Percentiles rank a stretch among this genome's conserved stretches.
Conservation (phyloP, 106 monocot species). For the Ottelia alismoides region DNA sequence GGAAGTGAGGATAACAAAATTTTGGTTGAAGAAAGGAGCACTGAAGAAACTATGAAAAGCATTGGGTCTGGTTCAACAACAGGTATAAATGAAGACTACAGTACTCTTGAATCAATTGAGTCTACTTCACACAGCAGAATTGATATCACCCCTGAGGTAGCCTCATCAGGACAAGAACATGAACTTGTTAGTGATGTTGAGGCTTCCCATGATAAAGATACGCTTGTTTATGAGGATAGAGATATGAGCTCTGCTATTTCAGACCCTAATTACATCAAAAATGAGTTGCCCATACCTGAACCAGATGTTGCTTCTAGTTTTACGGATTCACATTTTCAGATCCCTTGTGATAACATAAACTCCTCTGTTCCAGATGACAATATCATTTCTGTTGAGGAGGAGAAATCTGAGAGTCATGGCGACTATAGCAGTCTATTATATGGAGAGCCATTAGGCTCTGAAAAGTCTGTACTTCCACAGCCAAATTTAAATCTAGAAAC, state of each 20-base stretch:
- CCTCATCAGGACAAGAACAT: conserved; percentile 3
- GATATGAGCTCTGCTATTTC: not conserved
- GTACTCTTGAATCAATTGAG: conserved; percentile 22
- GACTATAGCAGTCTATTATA: not conserved
- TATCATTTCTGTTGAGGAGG: not conserved
- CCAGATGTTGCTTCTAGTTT: not conserved
- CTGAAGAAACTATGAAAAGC: conserved; percentile 1
- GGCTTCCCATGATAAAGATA: not conserved
- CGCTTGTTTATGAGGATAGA: not conserved
- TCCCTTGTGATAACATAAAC: not conserved
- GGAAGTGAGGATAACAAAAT: conserved; percentile 15
- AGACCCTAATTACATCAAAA: not conserved
- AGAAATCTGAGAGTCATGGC: not conserved
- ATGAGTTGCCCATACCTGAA: not conserved
- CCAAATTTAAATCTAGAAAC: not conserved
- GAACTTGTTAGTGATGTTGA: conserved; percentile 13
- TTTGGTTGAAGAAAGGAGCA: conserved; percentile 9
- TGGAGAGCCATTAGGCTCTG: not conserved
- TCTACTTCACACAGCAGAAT: conserved; percentile 12
- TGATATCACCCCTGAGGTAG: conserved; percentile 14
- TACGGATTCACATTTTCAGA: not conserved
- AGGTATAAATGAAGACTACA: conserved; percentile 24
- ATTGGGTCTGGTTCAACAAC: conserved; percentile 14
- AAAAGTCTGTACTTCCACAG: not conserved
- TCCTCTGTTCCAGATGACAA: not conserved